Conservation (phyloP, 2,329 filamentous ascomycete species). For the Trichoderma cornu-damae region DNA sequence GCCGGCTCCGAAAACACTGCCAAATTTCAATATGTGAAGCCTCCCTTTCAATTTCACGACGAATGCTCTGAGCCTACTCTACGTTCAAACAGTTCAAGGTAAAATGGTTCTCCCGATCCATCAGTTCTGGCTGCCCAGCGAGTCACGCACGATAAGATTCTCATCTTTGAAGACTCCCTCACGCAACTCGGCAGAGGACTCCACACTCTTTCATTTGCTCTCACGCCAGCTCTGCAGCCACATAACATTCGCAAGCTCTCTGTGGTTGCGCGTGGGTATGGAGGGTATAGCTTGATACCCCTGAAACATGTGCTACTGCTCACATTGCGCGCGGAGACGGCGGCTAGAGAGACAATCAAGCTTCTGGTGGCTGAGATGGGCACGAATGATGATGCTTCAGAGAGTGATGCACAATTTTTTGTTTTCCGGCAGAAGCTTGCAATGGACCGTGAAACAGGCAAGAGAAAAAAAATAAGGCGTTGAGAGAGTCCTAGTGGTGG, state of each 20-base stretch:
- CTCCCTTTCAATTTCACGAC: neutral
- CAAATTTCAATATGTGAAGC: neutral
- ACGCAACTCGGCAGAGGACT: slow-evolving; percentile 9
- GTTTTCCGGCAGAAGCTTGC: neutral
- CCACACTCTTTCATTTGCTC: neutral
- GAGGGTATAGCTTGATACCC: slow-evolving; percentile 7
- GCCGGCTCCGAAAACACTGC: neutral
- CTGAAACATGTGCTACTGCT: slow-evolving; percentile 8
- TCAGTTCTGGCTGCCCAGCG: neutral
- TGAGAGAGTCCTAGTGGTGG: slow-evolving; percentile 6
- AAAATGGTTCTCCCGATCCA: neutral
- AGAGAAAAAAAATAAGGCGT: neutral
- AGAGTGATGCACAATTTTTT: slow-evolving; percentile 8
- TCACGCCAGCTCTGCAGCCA: slow-evolving; percentile 5
- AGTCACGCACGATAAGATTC: slow-evolving; percentile 6
- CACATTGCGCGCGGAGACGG: slow-evolving; percentile 1
- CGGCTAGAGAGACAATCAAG: slow-evolving; percentile 8
- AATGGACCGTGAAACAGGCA: slow-evolving; percentile 6
- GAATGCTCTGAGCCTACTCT: no score
- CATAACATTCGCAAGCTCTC: slow-evolving; percentile 9
- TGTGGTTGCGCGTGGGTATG: slow-evolving; percentile 4
- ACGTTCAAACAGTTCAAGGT: no score
- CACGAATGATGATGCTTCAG: slow-evolving; percentile 1
- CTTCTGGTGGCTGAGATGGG: slow-evolving; percentile 3
- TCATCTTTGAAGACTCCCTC: neutral